Base-by-base conservation (phyloP, 2,329 filamentous ascomycete genomes). In the Monilinia fructicola region DNA sequence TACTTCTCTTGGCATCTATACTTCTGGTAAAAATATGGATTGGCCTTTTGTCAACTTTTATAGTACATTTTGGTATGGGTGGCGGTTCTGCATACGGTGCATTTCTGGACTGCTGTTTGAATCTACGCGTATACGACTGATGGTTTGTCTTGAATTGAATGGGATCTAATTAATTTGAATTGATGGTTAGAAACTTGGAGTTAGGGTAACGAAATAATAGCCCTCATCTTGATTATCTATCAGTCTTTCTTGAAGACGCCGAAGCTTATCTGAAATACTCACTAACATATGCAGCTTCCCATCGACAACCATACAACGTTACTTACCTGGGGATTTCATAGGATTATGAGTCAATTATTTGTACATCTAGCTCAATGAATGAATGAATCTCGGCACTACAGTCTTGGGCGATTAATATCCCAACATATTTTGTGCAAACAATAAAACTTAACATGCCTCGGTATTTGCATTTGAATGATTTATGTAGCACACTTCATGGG, bases 61-160 rank as follows among this genome's bases (percentile, higher is more conserved):
- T 28, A 38, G 31, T 21, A 48, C 10, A 21, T 16, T 23, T 23
- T 46, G 53, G 26, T n/a, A 59, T 40, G 21, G 31, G 35, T 38
- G 42, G 42, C 23, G 44, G 7, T 48, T 50, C 38, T 46, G 61
- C 52, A 48, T 38, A n/a, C 50, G 31, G 63, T 52, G 63, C 42
- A 65, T 60, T 53, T 61, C 2, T n/a, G 35, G 38, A 54, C 35
- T 46, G 46, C 35, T 65, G 54, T 54, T 54, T 61, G 64, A 65
- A 65, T 61, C 23, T 60, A 61, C 44, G 46, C 54, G 64, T 65
- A 65, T 44, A 65, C 46, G 35, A 60, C 40, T 60, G 54, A 65
- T 65, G 64, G 46, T 35, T 35, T 35, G 31, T 5, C 31, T 35
- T 35, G 31, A 35, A 60, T 42, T 59, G 28, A 5, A n/a, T 31